These are phyloP conservation scores for Acanthamoeba lenticulata DNA, from an alignment of 208 protist species.

Conservation along the genomic window DNA sequence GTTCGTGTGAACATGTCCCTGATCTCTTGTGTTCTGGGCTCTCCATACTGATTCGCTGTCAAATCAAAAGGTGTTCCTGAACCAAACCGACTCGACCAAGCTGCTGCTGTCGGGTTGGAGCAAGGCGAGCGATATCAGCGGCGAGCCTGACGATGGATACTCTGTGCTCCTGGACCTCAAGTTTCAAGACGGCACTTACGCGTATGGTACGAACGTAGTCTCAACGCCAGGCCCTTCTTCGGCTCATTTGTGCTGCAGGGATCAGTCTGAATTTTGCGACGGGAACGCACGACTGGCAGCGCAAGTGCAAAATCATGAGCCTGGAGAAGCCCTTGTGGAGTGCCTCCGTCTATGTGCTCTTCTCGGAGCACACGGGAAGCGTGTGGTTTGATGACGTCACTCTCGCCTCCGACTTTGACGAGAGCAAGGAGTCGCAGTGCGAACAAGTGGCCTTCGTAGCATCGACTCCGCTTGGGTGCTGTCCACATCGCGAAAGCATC, in stretches of 20 bases:
- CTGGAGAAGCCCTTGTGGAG: not conserved
- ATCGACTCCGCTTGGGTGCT: not conserved
- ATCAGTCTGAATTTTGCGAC: slow-evolving; percentile 29
- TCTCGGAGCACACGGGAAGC: slow-evolving; percentile 1
- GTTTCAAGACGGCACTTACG: not conserved
- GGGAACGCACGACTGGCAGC: not conserved
- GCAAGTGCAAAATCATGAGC: not conserved
- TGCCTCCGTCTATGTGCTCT: not conserved
- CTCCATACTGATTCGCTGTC: not conserved
- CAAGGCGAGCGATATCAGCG: not conserved
- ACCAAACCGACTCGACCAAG: not conserved
- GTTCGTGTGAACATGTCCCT: too few relatives aligned
- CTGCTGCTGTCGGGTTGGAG: not conserved
- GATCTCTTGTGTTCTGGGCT: too few relatives aligned
- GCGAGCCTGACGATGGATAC: not conserved
- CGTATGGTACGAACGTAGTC: not conserved
- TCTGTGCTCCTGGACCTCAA: not conserved
- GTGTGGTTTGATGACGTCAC: slow-evolving; percentile 15
- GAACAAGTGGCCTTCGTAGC: not conserved
- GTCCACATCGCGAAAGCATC: not conserved
- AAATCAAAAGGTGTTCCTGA: not conserved
- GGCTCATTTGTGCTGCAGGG: not conserved
- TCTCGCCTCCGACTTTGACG: not conserved
- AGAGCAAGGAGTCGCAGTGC: not conserved
- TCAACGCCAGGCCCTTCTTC: not conserved